Base-by-base conservation (phyloP, 805 yeast genomes). In the Hanseniaspora osmophila region DNA sequence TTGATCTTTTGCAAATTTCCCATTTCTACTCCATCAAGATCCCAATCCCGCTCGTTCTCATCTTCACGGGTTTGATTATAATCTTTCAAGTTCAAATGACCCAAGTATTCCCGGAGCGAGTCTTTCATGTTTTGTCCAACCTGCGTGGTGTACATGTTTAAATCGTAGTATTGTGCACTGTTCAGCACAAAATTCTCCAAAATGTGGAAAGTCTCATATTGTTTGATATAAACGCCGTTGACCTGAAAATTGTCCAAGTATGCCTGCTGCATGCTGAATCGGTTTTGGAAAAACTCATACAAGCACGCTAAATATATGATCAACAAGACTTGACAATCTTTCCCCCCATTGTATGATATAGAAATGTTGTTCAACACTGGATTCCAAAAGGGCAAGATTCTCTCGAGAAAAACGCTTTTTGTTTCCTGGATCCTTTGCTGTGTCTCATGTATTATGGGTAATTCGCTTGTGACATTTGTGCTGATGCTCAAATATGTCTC, bases 261-360 rank as follows among this genome's bases (percentile, higher is more conserved):
- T 7, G 7, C 7, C 7, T 22, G 27, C 7, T 22, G 27, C 7
- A 22, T 5, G 7, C 7, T 22, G 27, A 5, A 22, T 22, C 27
- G 4, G 27, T 22, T 7, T 7, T 7, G 27, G 15, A 32, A 32
- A 32, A 51, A 55, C 42, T 59, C 60, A 67, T 52, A 55, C 45
- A 62, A 65, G 18, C 74, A 75, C 1, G 92, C 80, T 44, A 88
- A 63, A 45, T 84, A 76, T 5, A 92, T 57, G 13, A 86, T 67
- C 46, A 92, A 70, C 81, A 90, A 77, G 30, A 88, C 96, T 41
- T 88, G 74, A 55, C 97, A 92, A 64, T 92, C 98, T 58, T 92
- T 92, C 1, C 98, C 98, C 10, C 98, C 98, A 59, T 92, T 92
- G 61, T 82, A 92, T 2, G 95, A 83, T 12, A 92, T 69, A 0